phyloP scores from a whole-genome alignment of 192 early-diverging fungal genomes.

The Dissophora globulifera region DNA sequence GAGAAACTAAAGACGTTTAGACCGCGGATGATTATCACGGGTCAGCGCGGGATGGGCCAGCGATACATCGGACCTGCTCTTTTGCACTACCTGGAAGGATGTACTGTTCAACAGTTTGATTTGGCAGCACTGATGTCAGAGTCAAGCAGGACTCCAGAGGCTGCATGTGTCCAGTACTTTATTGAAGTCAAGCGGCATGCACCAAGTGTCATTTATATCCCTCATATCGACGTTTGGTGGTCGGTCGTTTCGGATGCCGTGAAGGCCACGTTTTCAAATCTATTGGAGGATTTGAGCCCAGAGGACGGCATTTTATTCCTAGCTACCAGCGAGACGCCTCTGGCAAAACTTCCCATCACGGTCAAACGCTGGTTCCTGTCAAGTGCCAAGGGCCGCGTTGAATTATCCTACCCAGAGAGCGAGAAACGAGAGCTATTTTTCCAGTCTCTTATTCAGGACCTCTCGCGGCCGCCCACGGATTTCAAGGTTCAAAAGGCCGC shows the following conservation, averaged over 20 bases:
- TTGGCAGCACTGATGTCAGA: slow-evolving; percentile 59
- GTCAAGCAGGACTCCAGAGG: slow-evolving; percentile 57
- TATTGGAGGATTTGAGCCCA: slow-evolving; percentile 59
- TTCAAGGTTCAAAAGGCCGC: slow-evolving; percentile 15
- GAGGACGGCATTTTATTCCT: slow-evolving; percentile 66
- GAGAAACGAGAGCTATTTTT: slow-evolving; percentile 32
- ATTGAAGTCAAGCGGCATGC: slow-evolving; percentile 69
- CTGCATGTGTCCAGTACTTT: slow-evolving; percentile 65
- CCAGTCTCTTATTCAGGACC: slow-evolving; percentile 27
- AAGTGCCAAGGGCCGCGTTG: slow-evolving; percentile 31
- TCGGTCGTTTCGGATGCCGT: slow-evolving; percentile 55
- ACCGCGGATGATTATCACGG: slow-evolving; percentile 71
- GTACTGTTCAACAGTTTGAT: slow-evolving; percentile 68
- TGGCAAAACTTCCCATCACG: slow-evolving; percentile 47
- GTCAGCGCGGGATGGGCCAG: slow-evolving; percentile 71
- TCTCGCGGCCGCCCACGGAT: slow-evolving; percentile 43
- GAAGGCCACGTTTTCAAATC: slow-evolving; percentile 58
- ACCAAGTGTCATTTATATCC: slow-evolving; percentile 69
- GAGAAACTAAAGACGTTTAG: slow-evolving; percentile 55
- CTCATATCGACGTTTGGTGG: slow-evolving; percentile 64
- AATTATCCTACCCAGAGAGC: slow-evolving; percentile 18
- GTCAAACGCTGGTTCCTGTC: slow-evolving; percentile 50
- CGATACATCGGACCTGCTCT: slow-evolving; percentile 62
- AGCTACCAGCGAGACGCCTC: slow-evolving; percentile 60
- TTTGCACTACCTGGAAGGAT: slow-evolving; percentile 65